These are phyloP conservation scores for Suillus tomentosus DNA, from an alignment of 768 basidiomycete genomes.

Conservation along the genomic window DNA sequence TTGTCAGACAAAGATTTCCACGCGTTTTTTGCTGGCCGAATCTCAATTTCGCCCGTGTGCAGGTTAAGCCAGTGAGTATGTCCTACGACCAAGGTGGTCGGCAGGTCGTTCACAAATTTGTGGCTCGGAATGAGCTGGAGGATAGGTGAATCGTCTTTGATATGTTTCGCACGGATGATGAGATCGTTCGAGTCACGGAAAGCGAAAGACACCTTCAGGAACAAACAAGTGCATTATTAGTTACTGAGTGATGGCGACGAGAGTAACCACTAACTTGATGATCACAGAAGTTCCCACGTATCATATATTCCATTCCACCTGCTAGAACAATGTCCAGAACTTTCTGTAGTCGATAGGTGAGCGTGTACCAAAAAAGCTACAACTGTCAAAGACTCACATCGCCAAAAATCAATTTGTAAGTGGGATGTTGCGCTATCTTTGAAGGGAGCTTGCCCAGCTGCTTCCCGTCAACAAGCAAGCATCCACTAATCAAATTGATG, in stretches of 20 bases:
- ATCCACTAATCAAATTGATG: constrained; percentile 27
- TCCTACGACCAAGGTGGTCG: constrained; percentile 21
- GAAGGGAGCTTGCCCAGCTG: constrained; percentile 27
- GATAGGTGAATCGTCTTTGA: not conserved
- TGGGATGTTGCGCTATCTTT: constrained; percentile 20
- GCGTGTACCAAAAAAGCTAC: not conserved
- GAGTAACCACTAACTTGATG: constrained; percentile 20
- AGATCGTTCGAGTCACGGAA: constrained; percentile 18
- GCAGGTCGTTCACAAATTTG: constrained; percentile 28
- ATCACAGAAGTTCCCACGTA: constrained; percentile 16
- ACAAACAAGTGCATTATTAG: not conserved
- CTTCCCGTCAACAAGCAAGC: constrained; percentile 29
- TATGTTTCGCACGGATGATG: constrained; percentile 21
- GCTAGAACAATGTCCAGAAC: constrained; percentile 25
- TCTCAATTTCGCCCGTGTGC: constrained; percentile 23
- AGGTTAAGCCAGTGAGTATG: constrained; percentile 36
- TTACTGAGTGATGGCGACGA: not conserved
- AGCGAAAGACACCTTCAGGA: constrained; percentile 28
- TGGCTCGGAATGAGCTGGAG: constrained; percentile 28
- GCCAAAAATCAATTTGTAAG: constrained; percentile 25
- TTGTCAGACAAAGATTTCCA: constrained; percentile 31
- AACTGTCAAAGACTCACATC: constrained; percentile 14
- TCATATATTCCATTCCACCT: constrained; percentile 30
- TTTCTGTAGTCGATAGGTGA: constrained; percentile 20
- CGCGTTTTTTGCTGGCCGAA: constrained; percentile 26